phyloP scores from a whole-genome alignment of 2,329 filamentous ascomycete genomes.

The Nemania diffusa region DNA sequence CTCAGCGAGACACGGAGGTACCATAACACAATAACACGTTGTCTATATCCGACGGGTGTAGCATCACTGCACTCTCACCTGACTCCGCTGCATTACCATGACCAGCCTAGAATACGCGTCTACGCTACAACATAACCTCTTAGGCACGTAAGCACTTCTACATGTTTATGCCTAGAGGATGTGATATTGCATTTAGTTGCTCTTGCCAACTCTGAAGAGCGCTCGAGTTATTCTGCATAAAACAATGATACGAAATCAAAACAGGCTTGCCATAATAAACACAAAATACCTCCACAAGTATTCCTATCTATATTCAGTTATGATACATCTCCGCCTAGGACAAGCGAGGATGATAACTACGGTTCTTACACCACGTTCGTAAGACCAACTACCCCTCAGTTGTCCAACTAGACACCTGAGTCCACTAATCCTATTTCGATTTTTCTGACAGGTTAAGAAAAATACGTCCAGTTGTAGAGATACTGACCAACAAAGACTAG shows the following conservation, averaged over 20 bases:
- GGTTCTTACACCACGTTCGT: neutral
- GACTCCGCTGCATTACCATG: too few relatives aligned
- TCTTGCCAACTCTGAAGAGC: neutral
- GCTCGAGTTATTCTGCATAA: neutral
- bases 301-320: neutral
- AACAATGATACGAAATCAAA: neutral
- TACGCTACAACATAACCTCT: too few relatives aligned
- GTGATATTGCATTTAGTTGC: neutral
- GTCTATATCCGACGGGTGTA: too few relatives aligned
- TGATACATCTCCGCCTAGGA: neutral
- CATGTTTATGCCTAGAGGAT: neutral
- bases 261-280: neutral
- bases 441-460: neutral
- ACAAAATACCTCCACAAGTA: neutral
- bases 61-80: too few relatives aligned
- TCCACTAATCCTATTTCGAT: neutral
- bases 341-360: neutral
- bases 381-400: neutral
- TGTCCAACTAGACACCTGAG: neutral
- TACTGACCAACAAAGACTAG: neutral
- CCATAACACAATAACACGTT: too few relatives aligned
- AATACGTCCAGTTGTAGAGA: neutral
- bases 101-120: too few relatives aligned
- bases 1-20: too few relatives aligned
- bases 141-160: too few relatives aligned